Conservation (phyloP, 2,329 filamentous ascomycete species). For the Trichoderma endophyticum region DNA sequence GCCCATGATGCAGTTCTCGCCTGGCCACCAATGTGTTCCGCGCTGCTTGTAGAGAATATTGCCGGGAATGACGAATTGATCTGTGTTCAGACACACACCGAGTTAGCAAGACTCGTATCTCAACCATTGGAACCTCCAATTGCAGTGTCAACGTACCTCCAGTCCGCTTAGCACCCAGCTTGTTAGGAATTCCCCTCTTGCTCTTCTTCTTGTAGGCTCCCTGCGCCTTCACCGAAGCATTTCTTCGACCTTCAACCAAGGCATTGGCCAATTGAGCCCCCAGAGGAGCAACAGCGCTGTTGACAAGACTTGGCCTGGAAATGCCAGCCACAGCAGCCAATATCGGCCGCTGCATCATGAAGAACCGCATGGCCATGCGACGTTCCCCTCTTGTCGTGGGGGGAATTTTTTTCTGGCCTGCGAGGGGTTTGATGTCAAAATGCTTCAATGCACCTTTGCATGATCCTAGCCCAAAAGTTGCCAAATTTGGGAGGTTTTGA, state of each 20-base stretch:
- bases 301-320: constrained; percentile 26
- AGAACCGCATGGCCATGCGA: constrained; percentile 42
- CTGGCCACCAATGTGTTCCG: constrained; percentile 89
- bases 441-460: neutral
- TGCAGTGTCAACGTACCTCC: constrained; percentile 58
- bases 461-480: neutral
- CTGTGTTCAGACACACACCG: constrained; percentile 40
- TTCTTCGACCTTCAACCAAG: constrained; percentile 48
- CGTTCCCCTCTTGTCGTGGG: neutral
- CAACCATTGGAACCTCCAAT: neutral
- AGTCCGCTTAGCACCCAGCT: constrained; percentile 89
- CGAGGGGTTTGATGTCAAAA: constrained; percentile 18
- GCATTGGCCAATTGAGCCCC: constrained; percentile 37
- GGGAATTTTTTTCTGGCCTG: neutral
- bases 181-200: constrained; percentile 66
- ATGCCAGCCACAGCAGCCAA: constrained; percentile 35
- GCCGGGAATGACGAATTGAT: constrained; percentile 89
- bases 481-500: constrained; percentile 19
- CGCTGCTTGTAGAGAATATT: constrained; percentile 99
- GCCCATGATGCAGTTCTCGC: constrained; percentile 92
- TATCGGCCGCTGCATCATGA: constrained; percentile 46
- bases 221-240: constrained; percentile 61
- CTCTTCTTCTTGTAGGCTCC: constrained; percentile 64
- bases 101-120: neutral
- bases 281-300: constrained; percentile 22